A percentile compares a stretch with the other conserved stretches of the same genome.
Conservation (phyloP, 2,329 filamentous ascomycete species). For the Didymella glomerata region DNA sequence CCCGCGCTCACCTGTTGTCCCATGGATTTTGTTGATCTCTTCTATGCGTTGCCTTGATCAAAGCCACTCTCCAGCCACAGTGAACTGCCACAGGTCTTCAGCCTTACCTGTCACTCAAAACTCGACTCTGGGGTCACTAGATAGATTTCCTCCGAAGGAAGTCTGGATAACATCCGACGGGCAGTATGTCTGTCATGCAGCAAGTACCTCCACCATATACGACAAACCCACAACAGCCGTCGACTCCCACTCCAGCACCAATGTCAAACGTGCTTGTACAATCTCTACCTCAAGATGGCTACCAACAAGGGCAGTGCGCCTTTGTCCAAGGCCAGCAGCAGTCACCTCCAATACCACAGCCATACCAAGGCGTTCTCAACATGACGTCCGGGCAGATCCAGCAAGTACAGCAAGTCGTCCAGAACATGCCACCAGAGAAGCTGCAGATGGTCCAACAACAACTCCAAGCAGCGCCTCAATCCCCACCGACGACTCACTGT, state of each 20-base stretch:
- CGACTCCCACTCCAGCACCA: background rate
- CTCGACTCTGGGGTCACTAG: background rate
- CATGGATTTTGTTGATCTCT: background rate
- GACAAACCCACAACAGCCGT: background rate
- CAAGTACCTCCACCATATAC: background rate
- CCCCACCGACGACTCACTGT: background rate
- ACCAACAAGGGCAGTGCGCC: background rate
- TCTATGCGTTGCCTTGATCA: slow-evolving; percentile 2
- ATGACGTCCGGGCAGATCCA: background rate
- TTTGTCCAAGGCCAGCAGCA: background rate
- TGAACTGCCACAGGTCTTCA: slow-evolving; percentile 14
- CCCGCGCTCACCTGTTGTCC: background rate
- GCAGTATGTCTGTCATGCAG: background rate
- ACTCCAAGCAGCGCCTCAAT: background rate
- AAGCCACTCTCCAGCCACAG: slow-evolving; percentile 23
- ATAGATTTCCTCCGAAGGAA: background rate
- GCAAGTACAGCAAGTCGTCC: background rate
- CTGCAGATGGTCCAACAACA: background rate
- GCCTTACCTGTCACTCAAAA: slow-evolving; percentile 5
- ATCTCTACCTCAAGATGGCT: background rate
- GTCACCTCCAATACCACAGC: background rate
- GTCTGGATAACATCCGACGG: background rate
- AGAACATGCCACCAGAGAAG: background rate
- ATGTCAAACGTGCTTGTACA: background rate
- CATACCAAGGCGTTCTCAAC: background rate